Evolutionary conservation across 306 rosid genomes (phyloP), one percentile per base, ranked within the genome.

Genomic region (Rubus parviflorus): DNA sequence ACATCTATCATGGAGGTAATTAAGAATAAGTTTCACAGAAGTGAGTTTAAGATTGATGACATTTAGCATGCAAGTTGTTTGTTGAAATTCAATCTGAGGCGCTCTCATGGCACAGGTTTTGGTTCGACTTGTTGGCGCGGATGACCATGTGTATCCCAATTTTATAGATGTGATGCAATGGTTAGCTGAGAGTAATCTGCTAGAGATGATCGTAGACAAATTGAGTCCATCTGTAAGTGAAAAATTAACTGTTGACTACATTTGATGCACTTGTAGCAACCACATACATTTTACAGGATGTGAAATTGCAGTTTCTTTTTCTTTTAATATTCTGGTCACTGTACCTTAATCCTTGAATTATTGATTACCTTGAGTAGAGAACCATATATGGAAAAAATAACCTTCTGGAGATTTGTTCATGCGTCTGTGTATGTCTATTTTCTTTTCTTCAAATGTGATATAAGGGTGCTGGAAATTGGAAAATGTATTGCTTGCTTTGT

Each of bases 1-100:
- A 96, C 99, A 76, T 96, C 99, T 72, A 96, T 96, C 84, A 96
- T 93, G 99, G 98, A 96, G 99, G 99, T 96, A 79, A 81, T 41
- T 45, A 46, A 45, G 45, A 58, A 6, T 78, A 30, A 53, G 40
- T 72, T 72, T 37, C 25, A 71, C 20, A 3, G 37, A 74, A 16
- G 64, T 5, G 4, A 60, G 78, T 72, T 73, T 37, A 15, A 11
- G 19, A 23, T 45, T 35, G 53, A 13, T 79, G 35, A 68, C 75
- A 58, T 5, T 70, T 42, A 1, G 19, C 11, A 7, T 57, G n/a
- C 14, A 62, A 56, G 67, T 52, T 14, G 17, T 72, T 62, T 45
- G 14, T 73, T 88, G 77, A 60, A 72, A 58, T 48, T 76, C 75
- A 46, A 75, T 78, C 68, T 83, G 87, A 75, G 72, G 47, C 64